Conservation (phyloP, 2,329 filamentous ascomycete genomes). For the Curvularia sp. region DNA sequence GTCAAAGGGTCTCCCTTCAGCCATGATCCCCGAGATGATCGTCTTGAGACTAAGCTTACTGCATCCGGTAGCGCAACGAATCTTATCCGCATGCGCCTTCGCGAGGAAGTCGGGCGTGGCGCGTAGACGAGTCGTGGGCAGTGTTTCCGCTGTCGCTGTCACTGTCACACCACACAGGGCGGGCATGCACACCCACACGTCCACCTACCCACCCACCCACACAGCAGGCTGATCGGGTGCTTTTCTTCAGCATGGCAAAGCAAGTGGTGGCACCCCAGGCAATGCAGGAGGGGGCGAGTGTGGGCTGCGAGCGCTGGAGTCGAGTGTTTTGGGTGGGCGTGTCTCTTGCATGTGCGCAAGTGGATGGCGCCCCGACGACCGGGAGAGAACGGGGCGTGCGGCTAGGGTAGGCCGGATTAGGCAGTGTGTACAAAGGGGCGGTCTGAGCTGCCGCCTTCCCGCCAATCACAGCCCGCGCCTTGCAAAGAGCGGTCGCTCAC, state of each 20-base stretch:
- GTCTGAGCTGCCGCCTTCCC: constrained; percentile 18
- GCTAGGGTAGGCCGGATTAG: constrained; percentile 25
- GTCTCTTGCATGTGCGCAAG: constrained; percentile 25
- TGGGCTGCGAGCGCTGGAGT: too few species aligned
- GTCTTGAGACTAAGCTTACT: constrained; percentile 33
- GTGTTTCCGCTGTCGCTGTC: constrained; percentile 25
- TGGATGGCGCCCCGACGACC: constrained; percentile 33
- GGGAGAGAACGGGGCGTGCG: constrained; percentile 38
- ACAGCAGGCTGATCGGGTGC: too few species aligned
- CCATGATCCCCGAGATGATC: constrained; percentile 38
- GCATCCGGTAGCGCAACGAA: constrained; percentile 17
- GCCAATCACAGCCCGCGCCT: constrained; percentile 33
- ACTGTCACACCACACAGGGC: neutral
- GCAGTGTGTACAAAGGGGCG: constrained; percentile 19
- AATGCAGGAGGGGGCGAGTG: constrained; percentile 12
- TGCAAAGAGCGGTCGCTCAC: constrained; percentile 44
- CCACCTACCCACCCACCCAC: constrained; percentile 10
- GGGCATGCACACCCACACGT: constrained; percentile 5
- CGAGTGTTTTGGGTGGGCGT: too few species aligned
- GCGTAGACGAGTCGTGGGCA: constrained; percentile 20
- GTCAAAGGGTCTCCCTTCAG: constrained; percentile 21
- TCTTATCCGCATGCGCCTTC: constrained; percentile 28
- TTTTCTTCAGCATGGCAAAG: constrained; percentile 14
- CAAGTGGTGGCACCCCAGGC: constrained; percentile 15
- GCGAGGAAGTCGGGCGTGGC: constrained; percentile 31